A percentile compares a stretch with the other conserved stretches of the same genome.
Evolutionary conservation across 2,329 filamentous ascomycete species (phyloP).

Genomic region (Didymella pomorum): DNA sequence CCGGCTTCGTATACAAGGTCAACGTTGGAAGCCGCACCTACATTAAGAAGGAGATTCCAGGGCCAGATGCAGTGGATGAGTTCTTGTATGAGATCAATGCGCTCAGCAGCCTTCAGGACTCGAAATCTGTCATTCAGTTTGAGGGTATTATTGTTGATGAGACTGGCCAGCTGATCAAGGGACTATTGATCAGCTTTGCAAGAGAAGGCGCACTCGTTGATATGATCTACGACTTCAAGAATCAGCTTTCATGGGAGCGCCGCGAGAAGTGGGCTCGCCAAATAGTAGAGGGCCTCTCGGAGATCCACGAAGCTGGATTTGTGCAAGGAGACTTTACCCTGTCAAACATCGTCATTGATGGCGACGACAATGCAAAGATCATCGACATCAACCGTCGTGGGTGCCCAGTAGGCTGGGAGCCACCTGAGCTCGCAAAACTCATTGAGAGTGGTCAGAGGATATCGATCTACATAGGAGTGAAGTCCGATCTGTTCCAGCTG

Average conservation of each 20-base stretch:
- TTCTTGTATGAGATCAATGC: constrained; percentile 98
- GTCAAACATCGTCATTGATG: constrained; percentile 95
- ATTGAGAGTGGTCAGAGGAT: constrained; percentile 90
- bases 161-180: constrained; percentile 75
- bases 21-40: constrained; percentile 72
- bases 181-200: constrained; percentile 87
- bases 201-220: constrained; percentile 88
- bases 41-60: constrained; percentile 98
- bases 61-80: constrained; percentile 92
- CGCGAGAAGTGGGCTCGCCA: constrained; percentile 90
- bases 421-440: constrained; percentile 85
- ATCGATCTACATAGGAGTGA: constrained; percentile 97
- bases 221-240: constrained; percentile 80
- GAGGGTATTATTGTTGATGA: constrained; percentile 90
- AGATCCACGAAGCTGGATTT: constrained; percentile 95
- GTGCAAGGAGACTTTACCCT: constrained; percentile 98
- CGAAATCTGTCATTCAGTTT: constrained; percentile 81
- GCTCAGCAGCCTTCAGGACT: constrained; percentile 77
- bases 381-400: constrained; percentile 98
- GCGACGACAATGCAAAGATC: constrained; percentile 85
- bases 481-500: constrained; percentile 93
- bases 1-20: constrained; percentile 97
- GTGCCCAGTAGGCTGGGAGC: constrained; percentile 98
- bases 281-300: constrained; percentile 85
- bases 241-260: constrained; percentile 70